Base-by-base conservation (phyloP, 106 monocot species). In the Dendrobium chrysotoxum region DNA sequence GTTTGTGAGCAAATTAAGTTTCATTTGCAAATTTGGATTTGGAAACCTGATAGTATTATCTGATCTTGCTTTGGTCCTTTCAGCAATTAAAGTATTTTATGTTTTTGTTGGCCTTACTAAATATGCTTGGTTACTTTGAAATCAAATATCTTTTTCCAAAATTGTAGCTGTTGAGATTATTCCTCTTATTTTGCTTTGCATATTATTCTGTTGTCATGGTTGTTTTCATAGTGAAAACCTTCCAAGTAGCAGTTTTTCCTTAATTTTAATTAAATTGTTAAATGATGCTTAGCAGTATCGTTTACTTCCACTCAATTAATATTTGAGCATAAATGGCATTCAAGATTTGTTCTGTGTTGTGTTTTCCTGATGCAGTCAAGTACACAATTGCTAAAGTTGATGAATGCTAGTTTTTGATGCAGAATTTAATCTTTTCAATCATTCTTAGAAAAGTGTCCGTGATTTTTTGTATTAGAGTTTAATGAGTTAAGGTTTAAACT, bases 1-100 rank as follows among this genome's bases (percentile, higher is more conserved):
- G 95, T 86, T 80, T 81, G 10, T 71, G n/a, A 50, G 50, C 7
- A 40, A 74, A 21, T 42, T 23, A 31, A 40, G 4, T 73, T 0
- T 74, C n/a, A n/a, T 41, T 21, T 74, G 16, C 41, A 40, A 74
- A 21, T 42, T 74, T 15, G 13, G 39, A 21, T 42, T 74, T 15
- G 13, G 39, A 74, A 74, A 21, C 42, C 1, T 8, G 0, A 42
- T 40, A 40, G 35, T 35, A 74, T 74, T 7, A 30, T 74, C 21
- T 74, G 74, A 70, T 74, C 20, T 74, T 74, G 39, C 21, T 42
- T 74, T 41, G 39, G 20, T 7, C 40, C 28, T 74, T 74, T 17
- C 74, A 23, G 40, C 41, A 41, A 42, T 42, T 38, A 31, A 31
- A 38, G 23, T 74, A 20, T 42, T 16, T 74, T 21, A 31, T 74